These are phyloP conservation scores for Plasmodium coatneyi DNA, from an alignment of 169 alveolate genomes.

Conservation along the genomic window DNA sequence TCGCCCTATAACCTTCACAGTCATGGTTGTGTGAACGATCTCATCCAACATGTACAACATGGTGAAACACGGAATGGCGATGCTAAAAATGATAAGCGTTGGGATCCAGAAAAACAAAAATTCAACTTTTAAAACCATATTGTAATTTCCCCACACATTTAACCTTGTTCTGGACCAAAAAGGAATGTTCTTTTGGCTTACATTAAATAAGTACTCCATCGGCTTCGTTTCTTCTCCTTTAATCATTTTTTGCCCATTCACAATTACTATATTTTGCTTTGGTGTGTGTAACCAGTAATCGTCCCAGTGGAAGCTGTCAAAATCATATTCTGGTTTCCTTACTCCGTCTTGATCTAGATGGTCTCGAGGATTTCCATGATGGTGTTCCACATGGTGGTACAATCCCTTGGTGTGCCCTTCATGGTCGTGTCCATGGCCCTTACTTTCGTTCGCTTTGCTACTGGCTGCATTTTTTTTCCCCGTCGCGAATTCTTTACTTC, in stretches of 20 bases:
- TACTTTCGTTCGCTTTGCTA: background rate
- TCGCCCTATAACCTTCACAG: slow-evolving; percentile 90
- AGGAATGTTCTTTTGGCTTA: slow-evolving; percentile 82
- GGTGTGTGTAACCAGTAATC: slow-evolving; percentile 87
- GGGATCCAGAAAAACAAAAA: slow-evolving; percentile 91
- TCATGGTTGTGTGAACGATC: slow-evolving; percentile 89
- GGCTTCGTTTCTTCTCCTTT: slow-evolving; percentile 89
- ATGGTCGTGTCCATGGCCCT: slow-evolving; percentile 10
- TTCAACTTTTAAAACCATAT: slow-evolving; percentile 86
- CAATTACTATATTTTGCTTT: slow-evolving; percentile 85
- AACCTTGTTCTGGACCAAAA: slow-evolving; percentile 82
- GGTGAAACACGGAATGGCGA: slow-evolving; percentile 90
- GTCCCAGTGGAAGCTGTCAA: slow-evolving; percentile 87
- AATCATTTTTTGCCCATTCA: slow-evolving; percentile 88
- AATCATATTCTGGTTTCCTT: slow-evolving; percentile 76
- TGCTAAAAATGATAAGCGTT: slow-evolving; percentile 87
- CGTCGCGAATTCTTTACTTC: slow-evolving; percentile 46
- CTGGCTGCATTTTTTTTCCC: slow-evolving; percentile 7
- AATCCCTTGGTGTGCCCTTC: slow-evolving; percentile 66
- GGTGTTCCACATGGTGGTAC: slow-evolving; percentile 85
- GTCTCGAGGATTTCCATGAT: slow-evolving; percentile 90
- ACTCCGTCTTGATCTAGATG: slow-evolving; percentile 88
- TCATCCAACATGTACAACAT: slow-evolving; percentile 91
- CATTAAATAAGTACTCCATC: slow-evolving; percentile 85
- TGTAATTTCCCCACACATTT: slow-evolving; percentile 86